These are phyloP conservation scores for Flagelloscypha sp. DNA, from an alignment of 768 basidiomycete genomes.

Conservation along the genomic window DNA sequence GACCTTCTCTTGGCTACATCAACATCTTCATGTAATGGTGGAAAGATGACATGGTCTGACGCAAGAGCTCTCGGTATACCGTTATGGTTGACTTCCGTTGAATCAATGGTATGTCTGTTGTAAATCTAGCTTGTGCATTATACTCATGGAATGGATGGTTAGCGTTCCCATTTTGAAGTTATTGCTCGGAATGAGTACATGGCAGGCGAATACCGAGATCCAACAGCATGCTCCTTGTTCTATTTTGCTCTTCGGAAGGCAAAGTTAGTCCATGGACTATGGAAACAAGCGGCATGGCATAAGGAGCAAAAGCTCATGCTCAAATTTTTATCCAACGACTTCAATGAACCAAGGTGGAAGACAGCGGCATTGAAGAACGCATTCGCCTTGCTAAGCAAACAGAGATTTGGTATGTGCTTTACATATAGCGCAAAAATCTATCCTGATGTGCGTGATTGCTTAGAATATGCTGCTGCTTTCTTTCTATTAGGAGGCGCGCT, in stretches of 20 bases:
- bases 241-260: constrained; percentile 93
- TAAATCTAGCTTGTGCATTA: constrained; percentile 1
- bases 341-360: constrained; percentile 74
- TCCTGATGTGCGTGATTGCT: constrained; percentile 5
- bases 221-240: constrained; percentile 79
- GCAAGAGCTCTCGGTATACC: constrained; percentile 81
- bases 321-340: constrained; percentile 89
- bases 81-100: constrained; percentile 77
- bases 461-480: constrained; percentile 98
- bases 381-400: constrained; percentile 83
- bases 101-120: constrained; percentile 56
- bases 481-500: constrained; percentile 86
- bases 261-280: constrained; percentile 88
- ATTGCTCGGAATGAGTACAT: constrained; percentile 93
- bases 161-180: constrained; percentile 61
- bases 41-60: constrained; percentile 86
- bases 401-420: constrained; percentile 70
- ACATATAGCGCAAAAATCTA: neutral
- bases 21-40: constrained; percentile 60
- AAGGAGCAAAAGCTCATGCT: constrained; percentile 85
- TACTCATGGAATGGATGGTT: constrained; percentile 2
- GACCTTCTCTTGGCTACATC: constrained; percentile 71
- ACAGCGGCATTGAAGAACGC: constrained; percentile 96
- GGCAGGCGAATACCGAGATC: constrained; percentile 80
- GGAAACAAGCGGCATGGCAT: constrained; percentile 93